Percentiles rank a stretch among this genome's conserved stretches.
Conservation (phyloP, 768 basidiomycete species). For the Suillus occidentalis region DNA sequence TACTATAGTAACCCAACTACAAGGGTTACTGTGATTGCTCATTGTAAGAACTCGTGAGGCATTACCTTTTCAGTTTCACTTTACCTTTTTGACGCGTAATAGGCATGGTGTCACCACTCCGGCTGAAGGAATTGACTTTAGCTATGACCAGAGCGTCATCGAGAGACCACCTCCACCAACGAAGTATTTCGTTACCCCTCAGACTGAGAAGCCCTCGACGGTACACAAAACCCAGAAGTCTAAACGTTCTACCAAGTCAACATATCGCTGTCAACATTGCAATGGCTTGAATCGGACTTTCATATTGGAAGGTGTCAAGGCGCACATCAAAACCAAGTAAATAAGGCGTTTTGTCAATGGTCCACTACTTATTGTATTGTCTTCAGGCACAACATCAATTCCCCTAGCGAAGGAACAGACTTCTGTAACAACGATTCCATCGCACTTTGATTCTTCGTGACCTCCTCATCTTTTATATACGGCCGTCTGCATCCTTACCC, state of each 20-base stretch:
- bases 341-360: neutral
- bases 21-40: neutral
- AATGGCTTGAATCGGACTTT: neutral
- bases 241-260: neutral
- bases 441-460: neutral
- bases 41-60: neutral
- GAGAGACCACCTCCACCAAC: neutral
- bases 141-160: neutral
- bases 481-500: neutral
- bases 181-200: neutral
- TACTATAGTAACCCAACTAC: neutral
- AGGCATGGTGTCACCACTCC: neutral
- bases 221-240: neutral
- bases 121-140: neutral
- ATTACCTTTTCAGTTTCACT: neutral
- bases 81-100: neutral
- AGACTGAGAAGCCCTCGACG: neutral
- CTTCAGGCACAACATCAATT: neutral
- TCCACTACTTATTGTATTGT: neutral
- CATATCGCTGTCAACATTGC: neutral
- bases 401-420: neutral
- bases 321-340: conserved; percentile 2
- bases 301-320: neutral
- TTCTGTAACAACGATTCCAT: neutral
- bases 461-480: neutral